Conservation (phyloP, 331 rosid genomes). For the Acacia concinna region DNA sequence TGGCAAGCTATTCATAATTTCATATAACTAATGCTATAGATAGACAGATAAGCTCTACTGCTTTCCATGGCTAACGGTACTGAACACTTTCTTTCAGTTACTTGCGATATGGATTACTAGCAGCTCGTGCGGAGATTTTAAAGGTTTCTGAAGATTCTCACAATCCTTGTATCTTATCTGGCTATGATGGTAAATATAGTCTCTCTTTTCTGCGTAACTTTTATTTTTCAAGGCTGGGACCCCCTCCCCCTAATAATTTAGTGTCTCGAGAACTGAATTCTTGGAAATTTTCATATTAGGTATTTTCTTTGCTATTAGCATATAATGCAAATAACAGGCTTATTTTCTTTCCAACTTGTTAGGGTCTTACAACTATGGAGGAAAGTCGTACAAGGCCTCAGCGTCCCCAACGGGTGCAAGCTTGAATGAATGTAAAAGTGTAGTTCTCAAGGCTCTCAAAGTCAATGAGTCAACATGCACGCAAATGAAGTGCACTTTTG, state of each 20-base stretch:
- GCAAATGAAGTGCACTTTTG: slow-evolving; percentile 88
- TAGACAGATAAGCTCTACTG: background rate
- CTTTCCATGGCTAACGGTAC: slow-evolving; percentile 26
- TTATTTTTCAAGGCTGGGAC: background rate
- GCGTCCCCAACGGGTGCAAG: slow-evolving; percentile 66
- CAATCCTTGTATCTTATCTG: slow-evolving; percentile 73
- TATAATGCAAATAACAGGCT: background rate
- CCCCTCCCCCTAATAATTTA: background rate
- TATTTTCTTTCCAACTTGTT: background rate
- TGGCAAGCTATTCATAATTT: background rate
- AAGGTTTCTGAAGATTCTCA: slow-evolving; percentile 56
- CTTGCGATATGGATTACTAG: slow-evolving; percentile 80
- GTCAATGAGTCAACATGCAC: slow-evolving; percentile 68
- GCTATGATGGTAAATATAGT: slow-evolving; percentile 64
- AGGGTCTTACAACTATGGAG: slow-evolving; percentile 76
- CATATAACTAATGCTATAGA: background rate
- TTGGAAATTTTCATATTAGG: background rate
- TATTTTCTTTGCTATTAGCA: background rate
- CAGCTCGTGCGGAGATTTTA: slow-evolving; percentile 92
- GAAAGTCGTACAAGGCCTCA: slow-evolving; percentile 52
- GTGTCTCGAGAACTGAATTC: background rate
- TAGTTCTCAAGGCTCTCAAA: slow-evolving; percentile 67
- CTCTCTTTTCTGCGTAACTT: slow-evolving; percentile 23
- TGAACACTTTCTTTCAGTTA: slow-evolving; percentile 56
- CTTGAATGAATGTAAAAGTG: slow-evolving; percentile 66